Evolutionary conservation across 2,329 filamentous ascomycete species (phyloP), one percentile per base, ranked within the genome.

Genomic region (Chaetomium strumarium): DNA sequence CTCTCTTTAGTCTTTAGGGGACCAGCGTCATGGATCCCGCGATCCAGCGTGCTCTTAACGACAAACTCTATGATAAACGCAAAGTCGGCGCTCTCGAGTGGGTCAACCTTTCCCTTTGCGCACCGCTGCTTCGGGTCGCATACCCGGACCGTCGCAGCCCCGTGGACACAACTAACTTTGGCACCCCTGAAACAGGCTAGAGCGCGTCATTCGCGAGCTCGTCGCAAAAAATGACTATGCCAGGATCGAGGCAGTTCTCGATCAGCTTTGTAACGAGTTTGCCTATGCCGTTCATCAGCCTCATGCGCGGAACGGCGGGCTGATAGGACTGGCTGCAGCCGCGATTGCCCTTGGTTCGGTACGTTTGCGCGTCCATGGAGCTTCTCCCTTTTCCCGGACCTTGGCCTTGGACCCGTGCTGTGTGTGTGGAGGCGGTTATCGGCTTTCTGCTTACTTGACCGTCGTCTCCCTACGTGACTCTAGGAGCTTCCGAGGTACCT

Each of bases 41-140:
- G 67, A 89, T 96, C 68, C 90, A 95, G 72, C 88, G 92, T 63
- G 81, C 91, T 61, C 78, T 99, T 67, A 95, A 95, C 68, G 93
- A 99, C 74, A 99, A 96, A 81, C 85, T 97, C 67, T 99, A 99
- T 70, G 93, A 99, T 68, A 96, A 95, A 77, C 84, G 95, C 68
- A 99, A 99, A 72, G 85, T 90, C 66, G 93, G 93, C 59, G 93
- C 95, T 63, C 81, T 99, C 53, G 93, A 99, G 90, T 96, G 84
- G 65, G 86, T 75, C 16, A 38, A 34, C 47, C n/a, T n/a, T n/a
- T 43, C 9, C 30, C 8, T 13, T 17, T 46, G 8, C 16, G 16
- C 13, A 39, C 31, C 16, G 2, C 17, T 37, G 16, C n/a, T 33
- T 39, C 46, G 41, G 49, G 24, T 40, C 37, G 30, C 50, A 55